phyloP scores from a whole-genome alignment of 345 rosid genomes.

The Acer saccharum region DNA sequence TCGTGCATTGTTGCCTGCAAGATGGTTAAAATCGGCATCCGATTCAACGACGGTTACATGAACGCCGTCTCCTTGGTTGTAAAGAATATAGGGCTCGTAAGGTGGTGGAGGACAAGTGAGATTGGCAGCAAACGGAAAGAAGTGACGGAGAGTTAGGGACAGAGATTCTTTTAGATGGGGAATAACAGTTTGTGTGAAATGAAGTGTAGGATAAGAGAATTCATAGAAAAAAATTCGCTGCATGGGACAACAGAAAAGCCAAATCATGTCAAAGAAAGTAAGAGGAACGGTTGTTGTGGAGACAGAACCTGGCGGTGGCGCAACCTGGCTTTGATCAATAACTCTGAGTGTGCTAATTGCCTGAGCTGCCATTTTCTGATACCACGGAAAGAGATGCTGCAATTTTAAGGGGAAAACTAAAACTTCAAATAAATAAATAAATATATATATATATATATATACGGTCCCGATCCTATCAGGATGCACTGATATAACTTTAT shows the following conservation, averaged over 20 bases:
- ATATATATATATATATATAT: too few relatives aligned
- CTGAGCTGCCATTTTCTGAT: not conserved
- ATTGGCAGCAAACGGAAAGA: slow-evolving; percentile 46
- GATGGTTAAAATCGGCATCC: slow-evolving; percentile 25
- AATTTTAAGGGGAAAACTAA: too few relatives aligned
- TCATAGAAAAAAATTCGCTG: slow-evolving; percentile 42
- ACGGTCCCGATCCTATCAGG: too few relatives aligned
- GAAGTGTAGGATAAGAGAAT: slow-evolving; percentile 28
- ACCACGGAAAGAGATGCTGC: not conserved
- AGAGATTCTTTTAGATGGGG: slow-evolving; percentile 54
- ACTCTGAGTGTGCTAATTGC: not conserved
- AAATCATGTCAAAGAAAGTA: slow-evolving; percentile 39
- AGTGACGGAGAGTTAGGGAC: slow-evolving; percentile 41
- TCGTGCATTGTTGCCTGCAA: slow-evolving; percentile 27
- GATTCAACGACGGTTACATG: slow-evolving; percentile 38
- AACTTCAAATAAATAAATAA: too few relatives aligned
- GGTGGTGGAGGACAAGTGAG: slow-evolving; percentile 29
- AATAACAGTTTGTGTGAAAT: slow-evolving; percentile 32
- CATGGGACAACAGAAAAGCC: slow-evolving; percentile 18
- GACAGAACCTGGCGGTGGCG: slow-evolving; percentile 34
- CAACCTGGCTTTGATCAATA: slow-evolving; percentile 29
- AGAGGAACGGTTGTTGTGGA: slow-evolving; percentile 40
- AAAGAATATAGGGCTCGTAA: slow-evolving; percentile 26
- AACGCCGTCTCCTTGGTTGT: slow-evolving; percentile 34
- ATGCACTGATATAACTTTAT: too few relatives aligned